phyloP scores from a whole-genome alignment of 2,329 filamentous ascomycete genomes.

The Botrytis galanthina region DNA sequence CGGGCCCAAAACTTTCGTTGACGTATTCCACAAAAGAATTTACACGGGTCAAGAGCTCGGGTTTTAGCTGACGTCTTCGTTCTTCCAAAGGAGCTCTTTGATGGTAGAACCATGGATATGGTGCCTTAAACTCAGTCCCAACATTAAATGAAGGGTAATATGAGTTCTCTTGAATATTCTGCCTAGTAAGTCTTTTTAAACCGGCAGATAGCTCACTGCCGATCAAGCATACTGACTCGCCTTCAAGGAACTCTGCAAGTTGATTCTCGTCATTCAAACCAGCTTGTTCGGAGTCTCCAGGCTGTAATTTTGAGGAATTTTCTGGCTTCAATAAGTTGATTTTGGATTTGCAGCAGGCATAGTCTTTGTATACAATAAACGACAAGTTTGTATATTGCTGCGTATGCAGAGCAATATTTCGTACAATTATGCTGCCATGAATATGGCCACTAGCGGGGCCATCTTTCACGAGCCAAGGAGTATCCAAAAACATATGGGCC shows the following conservation, averaged over 20 bases:
- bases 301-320: not conserved
- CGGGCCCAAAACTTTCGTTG: conserved; percentile 17
- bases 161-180: conserved; percentile 18
- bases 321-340: not conserved
- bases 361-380: conserved; percentile 18
- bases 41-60: conserved; percentile 18
- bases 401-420: conserved; percentile 15
- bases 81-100: conserved; percentile 20
- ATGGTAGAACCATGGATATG: conserved; percentile 21
- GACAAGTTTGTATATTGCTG: conserved; percentile 11
- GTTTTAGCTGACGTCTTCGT: conserved; percentile 18
- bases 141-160: conserved; percentile 20
- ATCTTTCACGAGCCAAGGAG: conserved; percentile 10
- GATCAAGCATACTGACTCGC: conserved; percentile 15
- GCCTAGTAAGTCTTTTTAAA: conserved; percentile 19
- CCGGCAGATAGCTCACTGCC: conserved; percentile 17
- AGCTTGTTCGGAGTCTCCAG: not conserved
- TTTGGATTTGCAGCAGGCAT: conserved; percentile 7
- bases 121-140: conserved; percentile 18
- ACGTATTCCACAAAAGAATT: conserved; percentile 21
- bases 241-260: not conserved
- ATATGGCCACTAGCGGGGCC: not conserved
- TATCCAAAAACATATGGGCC: conserved; percentile 17
- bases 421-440: conserved; percentile 16
- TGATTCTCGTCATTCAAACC: not conserved